Percentiles rank a stretch among this genome's conserved stretches.
Conservation (phyloP, 2,329 filamentous ascomycete species). For the Thermomyces lanuginosus region DNA sequence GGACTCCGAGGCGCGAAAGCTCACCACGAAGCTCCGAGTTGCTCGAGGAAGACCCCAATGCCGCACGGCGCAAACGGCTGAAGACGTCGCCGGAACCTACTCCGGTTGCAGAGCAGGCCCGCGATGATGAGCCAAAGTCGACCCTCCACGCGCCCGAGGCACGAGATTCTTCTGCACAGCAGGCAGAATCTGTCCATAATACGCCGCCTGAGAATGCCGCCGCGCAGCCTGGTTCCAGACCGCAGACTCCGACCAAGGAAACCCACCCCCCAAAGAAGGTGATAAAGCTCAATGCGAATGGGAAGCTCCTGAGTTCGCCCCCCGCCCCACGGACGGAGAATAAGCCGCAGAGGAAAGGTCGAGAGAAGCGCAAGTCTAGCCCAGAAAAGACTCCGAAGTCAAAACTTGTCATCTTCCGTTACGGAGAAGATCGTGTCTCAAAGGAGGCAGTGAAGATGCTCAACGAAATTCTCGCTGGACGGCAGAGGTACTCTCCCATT, state of each 20-base stretch:
- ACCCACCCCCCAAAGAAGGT: conserved; percentile 38
- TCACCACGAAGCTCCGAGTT: neutral
- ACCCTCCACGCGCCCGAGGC: too few species aligned
- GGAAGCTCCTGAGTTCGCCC: conserved; percentile 27
- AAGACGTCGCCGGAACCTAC: conserved; percentile 14
- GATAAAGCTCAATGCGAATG: conserved; percentile 27
- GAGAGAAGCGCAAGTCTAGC: conserved; percentile 19
- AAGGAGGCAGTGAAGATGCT: conserved; percentile 45
- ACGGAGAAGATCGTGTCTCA: conserved; percentile 35
- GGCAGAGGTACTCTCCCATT: conserved; percentile 13
- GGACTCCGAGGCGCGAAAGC: neutral
- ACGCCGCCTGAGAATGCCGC: too few species aligned
- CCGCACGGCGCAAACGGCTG: conserved; percentile 20
- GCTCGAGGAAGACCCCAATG: conserved; percentile 19
- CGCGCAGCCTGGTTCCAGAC: too few species aligned
- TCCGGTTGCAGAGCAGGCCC: neutral
- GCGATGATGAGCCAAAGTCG: too few species aligned
- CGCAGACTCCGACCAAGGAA: conserved; percentile 3
- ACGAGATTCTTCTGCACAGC: too few species aligned
- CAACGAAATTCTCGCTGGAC: conserved; percentile 40
- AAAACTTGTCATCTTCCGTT: conserved; percentile 40
- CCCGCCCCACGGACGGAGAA: conserved; percentile 6
- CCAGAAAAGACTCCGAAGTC: conserved; percentile 16
- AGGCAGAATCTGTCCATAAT: too few species aligned
- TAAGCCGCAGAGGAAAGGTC: conserved; percentile 6